phyloP scores from a whole-genome alignment of 192 early-diverging fungal species.

The Rhizoclosmatium globosum region DNA sequence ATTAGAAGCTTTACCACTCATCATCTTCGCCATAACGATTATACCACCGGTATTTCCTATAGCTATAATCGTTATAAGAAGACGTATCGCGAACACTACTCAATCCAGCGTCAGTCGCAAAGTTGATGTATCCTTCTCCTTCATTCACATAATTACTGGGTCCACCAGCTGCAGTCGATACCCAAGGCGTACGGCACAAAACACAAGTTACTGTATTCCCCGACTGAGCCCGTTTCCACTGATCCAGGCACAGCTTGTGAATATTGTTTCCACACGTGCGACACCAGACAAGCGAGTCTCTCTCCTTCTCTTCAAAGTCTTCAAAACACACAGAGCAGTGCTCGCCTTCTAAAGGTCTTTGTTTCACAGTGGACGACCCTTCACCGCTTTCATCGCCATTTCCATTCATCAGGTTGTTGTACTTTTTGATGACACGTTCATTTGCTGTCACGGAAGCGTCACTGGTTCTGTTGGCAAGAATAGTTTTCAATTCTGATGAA shows the following conservation, averaged over 20 bases:
- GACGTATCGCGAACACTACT: too few relatives aligned
- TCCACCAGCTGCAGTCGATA: neutral
- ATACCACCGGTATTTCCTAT: too few relatives aligned
- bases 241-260: neutral
- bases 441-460: neutral
- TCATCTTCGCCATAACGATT: too few relatives aligned
- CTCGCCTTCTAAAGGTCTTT: neutral
- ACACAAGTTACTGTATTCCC: neutral
- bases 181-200: neutral
- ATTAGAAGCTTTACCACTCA: too few relatives aligned
- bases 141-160: too few relatives aligned
- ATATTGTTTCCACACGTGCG: slow-evolving; percentile 2
- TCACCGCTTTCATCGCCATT: neutral
- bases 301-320: neutral
- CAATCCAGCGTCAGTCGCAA: too few relatives aligned
- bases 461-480: neutral
- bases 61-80: too few relatives aligned
- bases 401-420: neutral
- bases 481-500: neutral
- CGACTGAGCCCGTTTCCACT: neutral
- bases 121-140: too few relatives aligned
- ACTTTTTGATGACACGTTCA: neutral
- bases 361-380: neutral
- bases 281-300: neutral
- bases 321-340: neutral